Percentiles rank a stretch among this genome's conserved stretches.
phyloP scores from a whole-genome alignment of 169 alveolate species.

The Perkinsus chesapeaki region DNA sequence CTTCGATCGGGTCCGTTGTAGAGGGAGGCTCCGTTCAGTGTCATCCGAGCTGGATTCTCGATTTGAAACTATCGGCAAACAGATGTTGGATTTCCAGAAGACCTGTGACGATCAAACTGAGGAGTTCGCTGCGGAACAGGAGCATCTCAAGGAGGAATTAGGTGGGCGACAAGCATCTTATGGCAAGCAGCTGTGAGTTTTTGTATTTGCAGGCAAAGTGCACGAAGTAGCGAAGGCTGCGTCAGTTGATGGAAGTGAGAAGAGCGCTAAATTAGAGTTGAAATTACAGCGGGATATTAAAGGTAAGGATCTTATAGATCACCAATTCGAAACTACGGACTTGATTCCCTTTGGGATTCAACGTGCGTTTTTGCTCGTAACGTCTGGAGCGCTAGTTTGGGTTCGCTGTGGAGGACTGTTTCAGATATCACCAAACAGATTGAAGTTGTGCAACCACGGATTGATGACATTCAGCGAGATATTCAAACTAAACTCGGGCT shows the following conservation, averaged over 20 bases:
- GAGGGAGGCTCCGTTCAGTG: not conserved
- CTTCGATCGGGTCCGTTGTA: not conserved
- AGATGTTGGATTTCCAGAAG: not conserved
- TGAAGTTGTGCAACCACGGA: not conserved
- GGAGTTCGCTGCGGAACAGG: not conserved
- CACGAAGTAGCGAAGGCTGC: not conserved
- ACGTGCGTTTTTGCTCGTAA: no score
- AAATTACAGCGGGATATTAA: not conserved
- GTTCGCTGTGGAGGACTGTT: not conserved
- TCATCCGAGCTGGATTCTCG: not conserved
- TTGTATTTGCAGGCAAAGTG: not conserved
- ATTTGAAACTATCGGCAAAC: not conserved
- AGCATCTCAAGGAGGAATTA: not conserved
- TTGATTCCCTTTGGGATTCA: no score
- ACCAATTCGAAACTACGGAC: no score
- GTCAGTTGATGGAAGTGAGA: not conserved
- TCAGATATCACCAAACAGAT: not conserved
- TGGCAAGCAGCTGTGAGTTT: no score
- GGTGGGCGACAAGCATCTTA: not conserved
- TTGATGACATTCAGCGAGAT: not conserved
- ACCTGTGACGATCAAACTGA: not conserved
- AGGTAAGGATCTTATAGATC: no score
- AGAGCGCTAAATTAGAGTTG: not conserved
- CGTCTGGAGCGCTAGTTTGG: not conserved
- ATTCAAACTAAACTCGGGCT: not conserved